These are phyloP conservation scores for Rhizopus stolonifer DNA, from an alignment of 371 early-diverging fungal genomes.

Conservation along the genomic window DNA sequence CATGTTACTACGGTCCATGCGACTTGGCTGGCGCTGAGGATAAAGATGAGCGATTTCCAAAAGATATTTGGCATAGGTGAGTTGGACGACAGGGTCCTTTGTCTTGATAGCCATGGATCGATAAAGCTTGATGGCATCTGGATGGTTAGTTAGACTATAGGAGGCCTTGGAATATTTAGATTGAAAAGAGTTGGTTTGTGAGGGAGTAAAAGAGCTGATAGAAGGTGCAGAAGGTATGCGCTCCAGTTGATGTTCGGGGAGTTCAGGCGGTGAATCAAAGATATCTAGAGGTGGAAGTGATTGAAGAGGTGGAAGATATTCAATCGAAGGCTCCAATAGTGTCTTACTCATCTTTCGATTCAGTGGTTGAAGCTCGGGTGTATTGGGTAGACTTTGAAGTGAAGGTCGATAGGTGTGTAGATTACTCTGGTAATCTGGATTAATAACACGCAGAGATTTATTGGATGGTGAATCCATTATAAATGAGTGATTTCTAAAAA, in stretches of 20 bases:
- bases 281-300: constrained; percentile 1
- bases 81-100: constrained; percentile 75
- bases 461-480: no score
- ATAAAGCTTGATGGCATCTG: constrained; percentile 61
- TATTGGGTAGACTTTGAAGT: constrained; percentile 2
- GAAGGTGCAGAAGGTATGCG: not conserved
- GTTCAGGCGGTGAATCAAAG: constrained; percentile 1
- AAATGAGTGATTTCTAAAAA: not conserved
- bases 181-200: constrained; percentile 7
- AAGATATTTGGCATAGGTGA: constrained; percentile 36
- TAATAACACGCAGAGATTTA: constrained; percentile 21
- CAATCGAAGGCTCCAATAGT: no score
- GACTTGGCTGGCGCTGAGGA: no score
- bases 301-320: not conserved
- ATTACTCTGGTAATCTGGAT: constrained; percentile 17
- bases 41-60: no score
- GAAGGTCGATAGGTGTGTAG: constrained; percentile 1
- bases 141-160: constrained; percentile 59
- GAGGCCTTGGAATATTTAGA: constrained; percentile 46
- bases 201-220: constrained; percentile 15
- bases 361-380: constrained; percentile 16
- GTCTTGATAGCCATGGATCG: constrained; percentile 74
- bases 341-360: no score
- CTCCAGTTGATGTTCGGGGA: constrained; percentile 14
- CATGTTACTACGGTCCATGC: constrained; percentile 20